A percentile compares a stretch with the other conserved stretches of the same genome.
Conservation (phyloP, 2,329 filamentous ascomycete species). For the Botryotinia narcissicola region DNA sequence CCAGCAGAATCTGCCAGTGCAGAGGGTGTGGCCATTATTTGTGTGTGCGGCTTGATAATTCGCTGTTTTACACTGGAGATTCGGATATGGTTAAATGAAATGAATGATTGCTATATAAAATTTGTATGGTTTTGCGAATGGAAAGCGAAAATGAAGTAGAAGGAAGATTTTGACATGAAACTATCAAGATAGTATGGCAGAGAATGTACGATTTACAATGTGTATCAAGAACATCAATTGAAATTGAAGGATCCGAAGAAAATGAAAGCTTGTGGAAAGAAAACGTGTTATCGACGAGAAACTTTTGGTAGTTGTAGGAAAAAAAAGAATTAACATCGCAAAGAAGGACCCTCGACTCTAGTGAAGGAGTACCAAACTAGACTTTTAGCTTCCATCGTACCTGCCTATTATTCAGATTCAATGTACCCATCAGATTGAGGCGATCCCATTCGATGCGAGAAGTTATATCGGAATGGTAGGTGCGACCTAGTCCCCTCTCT, state of each 20-base stretch:
- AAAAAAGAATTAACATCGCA: not conserved
- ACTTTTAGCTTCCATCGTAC: not conserved
- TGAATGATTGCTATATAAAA: not conserved
- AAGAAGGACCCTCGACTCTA: not conserved
- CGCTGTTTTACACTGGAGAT: not conserved
- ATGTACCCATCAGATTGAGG: not conserved
- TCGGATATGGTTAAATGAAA: not conserved
- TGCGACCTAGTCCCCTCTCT: not conserved
- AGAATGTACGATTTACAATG: not conserved
- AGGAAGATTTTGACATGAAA: not conserved
- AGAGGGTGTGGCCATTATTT: conserved; percentile 7
- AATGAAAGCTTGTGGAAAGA: not conserved
- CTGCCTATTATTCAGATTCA: not conserved
- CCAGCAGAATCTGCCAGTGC: no score
- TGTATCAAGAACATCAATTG: not conserved
- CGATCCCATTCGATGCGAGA: not conserved
- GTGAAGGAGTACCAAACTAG: not conserved
- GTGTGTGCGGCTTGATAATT: not conserved
- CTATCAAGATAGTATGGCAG: not conserved
- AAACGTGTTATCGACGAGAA: not conserved
- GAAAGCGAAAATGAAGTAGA: not conserved
- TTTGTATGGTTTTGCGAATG: not conserved
- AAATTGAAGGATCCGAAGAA: not conserved
- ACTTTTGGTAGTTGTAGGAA: not conserved
- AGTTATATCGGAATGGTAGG: not conserved